These are phyloP conservation scores for Fusarium sublunatum DNA, from an alignment of 2,329 filamentous ascomycete species.

Conservation along the genomic window DNA sequence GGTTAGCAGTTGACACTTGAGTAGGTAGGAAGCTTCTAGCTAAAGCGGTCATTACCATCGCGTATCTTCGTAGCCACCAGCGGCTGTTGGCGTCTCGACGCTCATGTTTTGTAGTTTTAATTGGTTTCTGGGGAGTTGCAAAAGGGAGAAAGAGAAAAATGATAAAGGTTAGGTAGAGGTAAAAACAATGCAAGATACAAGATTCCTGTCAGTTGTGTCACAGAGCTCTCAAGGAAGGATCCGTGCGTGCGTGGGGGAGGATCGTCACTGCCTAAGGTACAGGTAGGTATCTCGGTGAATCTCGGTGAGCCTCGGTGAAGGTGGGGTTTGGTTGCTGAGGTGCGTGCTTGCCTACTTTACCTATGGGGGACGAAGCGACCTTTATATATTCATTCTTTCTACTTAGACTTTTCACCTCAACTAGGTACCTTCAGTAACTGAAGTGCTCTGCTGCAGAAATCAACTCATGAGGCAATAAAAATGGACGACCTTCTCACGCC, in stretches of 20 bases:
- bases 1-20: constrained; percentile 14
- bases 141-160: background rate
- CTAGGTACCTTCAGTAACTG: too few species aligned
- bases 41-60: constrained; percentile 49
- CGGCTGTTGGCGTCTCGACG: constrained; percentile 33
- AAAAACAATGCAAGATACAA: too few species aligned
- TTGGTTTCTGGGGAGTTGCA: background rate
- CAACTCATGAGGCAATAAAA: background rate
- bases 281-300: constrained; percentile 45
- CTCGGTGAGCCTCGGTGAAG: constrained; percentile 44
- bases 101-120: constrained; percentile 40
- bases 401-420: too few species aligned
- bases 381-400: too few species aligned
- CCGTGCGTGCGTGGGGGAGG: constrained; percentile 38
- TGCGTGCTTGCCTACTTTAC: too few species aligned
- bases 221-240: constrained; percentile 24
- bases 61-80: constrained; percentile 44
- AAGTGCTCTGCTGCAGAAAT: too few species aligned
- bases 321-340: constrained; percentile 41
- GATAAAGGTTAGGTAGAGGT: too few species aligned
- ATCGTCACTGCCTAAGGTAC: constrained; percentile 38
- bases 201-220: background rate
- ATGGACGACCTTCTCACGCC: constrained; percentile 70
- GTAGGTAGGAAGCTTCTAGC: constrained; percentile 19
- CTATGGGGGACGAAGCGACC: too few species aligned